Evolutionary conservation across 2,329 filamentous ascomycete genomes (phyloP).

Genomic region (Allantophomopsis lycopodina): DNA sequence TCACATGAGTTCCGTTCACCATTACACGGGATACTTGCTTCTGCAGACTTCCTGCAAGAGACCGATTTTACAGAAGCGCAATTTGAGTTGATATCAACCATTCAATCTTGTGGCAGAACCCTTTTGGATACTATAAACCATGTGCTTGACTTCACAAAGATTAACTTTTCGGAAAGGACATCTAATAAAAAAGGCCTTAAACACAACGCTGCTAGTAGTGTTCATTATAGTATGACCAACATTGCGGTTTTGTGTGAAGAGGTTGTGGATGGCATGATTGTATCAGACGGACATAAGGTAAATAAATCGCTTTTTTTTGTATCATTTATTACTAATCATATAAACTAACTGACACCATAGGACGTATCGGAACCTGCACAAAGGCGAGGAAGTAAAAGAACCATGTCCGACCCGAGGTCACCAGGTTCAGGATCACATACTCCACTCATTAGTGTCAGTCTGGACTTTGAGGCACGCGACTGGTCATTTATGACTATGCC

Average conservation of each 20-base stretch:
- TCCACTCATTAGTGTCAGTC: conserved; percentile 2
- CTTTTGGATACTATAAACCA: conserved; percentile 17
- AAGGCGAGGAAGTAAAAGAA: neutral
- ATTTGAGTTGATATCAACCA: conserved; percentile 25
- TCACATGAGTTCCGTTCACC: conserved; percentile 36
- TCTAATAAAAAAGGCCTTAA: conserved; percentile 3
- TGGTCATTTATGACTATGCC: conserved; percentile 29
- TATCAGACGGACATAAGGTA: conserved; percentile 1
- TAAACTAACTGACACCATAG: conserved; percentile 3
- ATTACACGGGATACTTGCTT: conserved; percentile 41
- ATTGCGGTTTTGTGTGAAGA: neutral
- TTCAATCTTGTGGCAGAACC: conserved; percentile 32
- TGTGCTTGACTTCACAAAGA: conserved; percentile 27
- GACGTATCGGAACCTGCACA: neutral
- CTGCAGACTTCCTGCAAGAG: conserved; percentile 35
- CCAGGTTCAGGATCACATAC: neutral
- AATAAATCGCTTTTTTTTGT: conserved; percentile 9
- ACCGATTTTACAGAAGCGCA: conserved; percentile 28
- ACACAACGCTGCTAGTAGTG: neutral
- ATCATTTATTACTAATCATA: no score
- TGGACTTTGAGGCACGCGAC: conserved; percentile 4
- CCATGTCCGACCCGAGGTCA: neutral
- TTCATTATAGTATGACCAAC: neutral
- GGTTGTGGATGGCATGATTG: neutral
- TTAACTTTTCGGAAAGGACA: conserved; percentile 12